These are phyloP conservation scores for Boletus tylopilopsis DNA, from an alignment of 768 basidiomycete genomes.

Conservation along the genomic window DNA sequence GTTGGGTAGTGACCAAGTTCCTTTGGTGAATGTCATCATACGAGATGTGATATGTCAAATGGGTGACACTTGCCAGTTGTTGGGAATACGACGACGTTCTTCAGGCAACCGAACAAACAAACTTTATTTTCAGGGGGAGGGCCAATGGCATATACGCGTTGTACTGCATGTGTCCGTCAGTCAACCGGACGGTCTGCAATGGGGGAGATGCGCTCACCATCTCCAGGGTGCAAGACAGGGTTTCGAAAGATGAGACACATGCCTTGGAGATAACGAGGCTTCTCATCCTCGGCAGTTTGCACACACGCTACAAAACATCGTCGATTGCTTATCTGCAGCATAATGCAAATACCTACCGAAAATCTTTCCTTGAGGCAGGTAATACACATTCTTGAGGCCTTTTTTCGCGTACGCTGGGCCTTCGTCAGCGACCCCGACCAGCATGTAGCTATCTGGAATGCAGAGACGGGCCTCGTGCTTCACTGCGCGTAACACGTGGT, in stretches of 20 bases:
- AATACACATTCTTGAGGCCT: conserved; percentile 51
- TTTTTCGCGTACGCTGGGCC: conserved; percentile 56
- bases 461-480: conserved; percentile 75
- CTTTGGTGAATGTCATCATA: conserved; percentile 29
- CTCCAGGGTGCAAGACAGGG: conserved; percentile 77
- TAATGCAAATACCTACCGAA: conserved; percentile 47
- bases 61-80: conserved; percentile 45
- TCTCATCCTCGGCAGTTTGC: conserved; percentile 43
- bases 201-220: conserved; percentile 41
- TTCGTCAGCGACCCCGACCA: conserved; percentile 84
- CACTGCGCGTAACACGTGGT: conserved; percentile 64
- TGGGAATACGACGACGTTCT: conserved; percentile 71
- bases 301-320: conserved; percentile 48
- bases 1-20: conserved; percentile 59
- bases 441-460: conserved; percentile 60
- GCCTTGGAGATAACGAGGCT: conserved; percentile 58
- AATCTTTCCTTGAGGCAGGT: conserved; percentile 53
- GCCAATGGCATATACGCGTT: conserved; percentile 69
- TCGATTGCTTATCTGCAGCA: not conserved
- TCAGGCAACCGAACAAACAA: conserved; percentile 48
- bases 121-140: conserved; percentile 50
- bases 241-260: conserved; percentile 62
- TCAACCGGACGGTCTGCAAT: not conserved
- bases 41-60: not conserved
- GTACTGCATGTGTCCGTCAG: conserved; percentile 40